Conservation (phyloP, 2,329 filamentous ascomycete species). For the Diplodia scrobiculata region DNA sequence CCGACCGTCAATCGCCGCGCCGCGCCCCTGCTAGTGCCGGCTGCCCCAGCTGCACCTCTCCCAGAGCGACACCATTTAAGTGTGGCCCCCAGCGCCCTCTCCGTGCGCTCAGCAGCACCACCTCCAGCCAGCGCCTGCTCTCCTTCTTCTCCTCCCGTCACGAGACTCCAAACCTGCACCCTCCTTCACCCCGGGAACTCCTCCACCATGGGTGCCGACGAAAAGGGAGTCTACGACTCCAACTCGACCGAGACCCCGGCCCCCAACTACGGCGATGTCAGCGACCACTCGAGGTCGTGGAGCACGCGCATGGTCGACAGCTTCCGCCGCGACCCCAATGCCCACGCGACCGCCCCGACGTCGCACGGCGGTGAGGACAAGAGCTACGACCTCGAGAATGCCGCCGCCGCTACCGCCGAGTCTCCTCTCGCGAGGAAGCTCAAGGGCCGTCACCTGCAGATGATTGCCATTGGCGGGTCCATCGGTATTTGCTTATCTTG, state of each 20-base stretch:
- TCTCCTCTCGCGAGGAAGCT: conserved; percentile 69
- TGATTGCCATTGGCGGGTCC: conserved; percentile 95
- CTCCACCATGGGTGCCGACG: conserved; percentile 14
- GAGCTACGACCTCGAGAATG: conserved; percentile 42
- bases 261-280: conserved; percentile 42
- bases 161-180: too few species aligned
- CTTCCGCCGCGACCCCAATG: conserved; percentile 45
- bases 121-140: not conserved
- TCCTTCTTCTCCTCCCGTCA: too few species aligned
- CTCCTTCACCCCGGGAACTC: not conserved
- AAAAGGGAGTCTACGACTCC: conserved; percentile 29
- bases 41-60: conserved; percentile 18
- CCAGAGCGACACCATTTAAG: conserved; percentile 20
- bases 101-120: not conserved
- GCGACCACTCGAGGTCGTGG: conserved; percentile 39
- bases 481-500: conserved; percentile 53
- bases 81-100: conserved; percentile 3
- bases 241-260: conserved; percentile 27
- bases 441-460: conserved; percentile 73
- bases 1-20: conserved; percentile 18
- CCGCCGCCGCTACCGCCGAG: conserved; percentile 42
- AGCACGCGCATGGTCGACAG: conserved; percentile 49
- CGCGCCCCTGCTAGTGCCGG: conserved; percentile 16
- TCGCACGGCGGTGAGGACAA: conserved; percentile 56
- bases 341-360: conserved; percentile 52